Evolutionary conservation across 2,329 filamentous ascomycete species (phyloP).

Genomic region (Trichoderma arundinaceum): DNA sequence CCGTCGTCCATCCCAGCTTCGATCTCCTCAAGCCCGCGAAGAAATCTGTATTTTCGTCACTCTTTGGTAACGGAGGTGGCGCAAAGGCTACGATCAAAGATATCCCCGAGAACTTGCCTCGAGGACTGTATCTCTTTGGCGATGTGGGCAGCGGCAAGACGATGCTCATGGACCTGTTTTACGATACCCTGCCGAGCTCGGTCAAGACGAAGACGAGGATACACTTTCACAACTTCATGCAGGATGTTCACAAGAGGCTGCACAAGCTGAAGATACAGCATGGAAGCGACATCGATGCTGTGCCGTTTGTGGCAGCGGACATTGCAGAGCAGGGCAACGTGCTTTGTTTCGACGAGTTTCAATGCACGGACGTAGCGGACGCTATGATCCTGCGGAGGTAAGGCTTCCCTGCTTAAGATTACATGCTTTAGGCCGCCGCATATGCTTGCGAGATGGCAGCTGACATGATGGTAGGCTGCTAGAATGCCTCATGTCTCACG

Average conservation of each 20-base stretch:
- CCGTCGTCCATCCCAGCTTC: constrained; percentile 77
- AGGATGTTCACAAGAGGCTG: constrained; percentile 89
- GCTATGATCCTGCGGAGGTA: constrained; percentile 92
- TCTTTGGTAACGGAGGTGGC: constrained; percentile 61
- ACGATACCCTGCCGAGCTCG: constrained; percentile 82
- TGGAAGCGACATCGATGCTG: constrained; percentile 85
- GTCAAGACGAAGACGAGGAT: constrained; percentile 87
- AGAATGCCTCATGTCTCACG: constrained; percentile 91
- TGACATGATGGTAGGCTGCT: constrained; percentile 64
- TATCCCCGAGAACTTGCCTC: constrained; percentile 77
- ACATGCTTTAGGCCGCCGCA: background rate
- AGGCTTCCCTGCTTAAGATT: background rate
- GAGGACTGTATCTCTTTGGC: constrained; percentile 92
- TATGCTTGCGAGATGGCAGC: background rate
- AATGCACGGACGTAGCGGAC: constrained; percentile 97
- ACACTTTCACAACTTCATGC: constrained; percentile 99
- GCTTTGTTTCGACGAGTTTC: constrained; percentile 97
- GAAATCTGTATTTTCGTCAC: constrained; percentile 63
- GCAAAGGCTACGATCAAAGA: constrained; percentile 49
- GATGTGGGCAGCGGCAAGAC: constrained; percentile 98
- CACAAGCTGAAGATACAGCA: constrained; percentile 89
- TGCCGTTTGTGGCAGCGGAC: constrained; percentile 93
- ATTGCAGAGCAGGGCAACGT: constrained; percentile 86
- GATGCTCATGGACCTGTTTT: constrained; percentile 99
- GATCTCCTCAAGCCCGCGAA: constrained; percentile 66